Evolutionary conservation across 352 stramenopile species (phyloP).

Genomic region (Globisporangium spiculum): DNA sequence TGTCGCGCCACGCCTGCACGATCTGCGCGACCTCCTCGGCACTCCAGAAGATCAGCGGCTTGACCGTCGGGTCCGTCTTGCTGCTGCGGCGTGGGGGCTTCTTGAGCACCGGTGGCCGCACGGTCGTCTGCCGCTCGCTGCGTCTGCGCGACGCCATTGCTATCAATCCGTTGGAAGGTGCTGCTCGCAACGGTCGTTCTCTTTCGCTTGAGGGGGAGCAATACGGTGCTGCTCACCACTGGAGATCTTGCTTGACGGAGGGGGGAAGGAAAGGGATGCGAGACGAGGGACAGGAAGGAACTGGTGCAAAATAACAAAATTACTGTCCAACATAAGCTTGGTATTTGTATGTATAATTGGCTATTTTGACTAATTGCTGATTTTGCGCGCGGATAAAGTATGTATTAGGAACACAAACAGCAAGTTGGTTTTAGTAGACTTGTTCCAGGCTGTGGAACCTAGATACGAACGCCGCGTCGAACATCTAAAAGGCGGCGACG

Average conservation of each 20-base stretch:
- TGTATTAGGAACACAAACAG: background rate
- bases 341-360: background rate
- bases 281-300: background rate
- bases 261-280: background rate
- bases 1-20: slow-evolving; percentile 13
- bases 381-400: background rate
- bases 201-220: too few species aligned
- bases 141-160: slow-evolving; percentile 2
- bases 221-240: background rate
- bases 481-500: too few species aligned
- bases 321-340: background rate
- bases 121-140: slow-evolving; percentile 10
- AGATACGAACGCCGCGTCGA: too few species aligned
- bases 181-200: background rate
- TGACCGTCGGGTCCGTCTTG: slow-evolving; percentile 18
- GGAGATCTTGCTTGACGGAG: background rate
- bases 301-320: background rate
- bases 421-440: too few species aligned
- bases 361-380: background rate
- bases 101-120: background rate
- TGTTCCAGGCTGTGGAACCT: too few species aligned
- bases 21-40: slow-evolving; percentile 14
- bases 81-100: slow-evolving; percentile 13
- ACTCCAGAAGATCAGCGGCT: slow-evolving; percentile 17
- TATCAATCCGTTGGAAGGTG: background rate